A percentile compares a stretch with the other conserved stretches of the same genome.
Conservation (phyloP, 768 basidiomycete genomes). For the Fomitopsis serialis region DNA sequence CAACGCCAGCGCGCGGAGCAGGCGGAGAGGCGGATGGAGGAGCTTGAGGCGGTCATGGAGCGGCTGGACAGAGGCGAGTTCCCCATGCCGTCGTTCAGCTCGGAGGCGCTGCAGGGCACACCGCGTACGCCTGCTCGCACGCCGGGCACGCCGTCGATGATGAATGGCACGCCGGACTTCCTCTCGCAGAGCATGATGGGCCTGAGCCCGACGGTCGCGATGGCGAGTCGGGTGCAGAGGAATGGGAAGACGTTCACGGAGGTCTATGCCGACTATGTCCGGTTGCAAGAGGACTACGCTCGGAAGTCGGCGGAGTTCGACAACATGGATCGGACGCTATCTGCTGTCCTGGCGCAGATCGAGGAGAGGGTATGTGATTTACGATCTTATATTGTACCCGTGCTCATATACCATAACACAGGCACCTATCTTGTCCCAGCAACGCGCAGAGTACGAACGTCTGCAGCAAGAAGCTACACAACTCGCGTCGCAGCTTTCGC, state of each 20-base stretch:
- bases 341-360: conserved; percentile 80
- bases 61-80: conserved; percentile 70
- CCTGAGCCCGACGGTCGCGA: conserved; percentile 82
- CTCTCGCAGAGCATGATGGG: conserved; percentile 54
- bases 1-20: conserved; percentile 67
- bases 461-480: conserved; percentile 75
- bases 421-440: conserved; percentile 89
- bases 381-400: neutral
- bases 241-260: conserved; percentile 90
- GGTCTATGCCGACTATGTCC: conserved; percentile 87
- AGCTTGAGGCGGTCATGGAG: conserved; percentile 68
- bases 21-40: conserved; percentile 65
- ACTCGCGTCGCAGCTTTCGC: conserved; percentile 73
- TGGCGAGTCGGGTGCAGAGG: conserved; percentile 77
- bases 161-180: conserved; percentile 32
- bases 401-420: conserved; percentile 25
- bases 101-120: conserved; percentile 8
- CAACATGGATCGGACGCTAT: conserved; percentile 77
- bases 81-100: conserved; percentile 43
- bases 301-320: conserved; percentile 78
- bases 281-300: conserved; percentile 76
- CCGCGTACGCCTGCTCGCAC: conserved; percentile 26
- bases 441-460: conserved; percentile 84
- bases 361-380: conserved; percentile 70
- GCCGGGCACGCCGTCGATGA: conserved; percentile 42